Percentiles rank a stretch among this genome's conserved stretches.
Conservation (phyloP, 176 grass and related monocot species). For the Puya raimondii region DNA sequence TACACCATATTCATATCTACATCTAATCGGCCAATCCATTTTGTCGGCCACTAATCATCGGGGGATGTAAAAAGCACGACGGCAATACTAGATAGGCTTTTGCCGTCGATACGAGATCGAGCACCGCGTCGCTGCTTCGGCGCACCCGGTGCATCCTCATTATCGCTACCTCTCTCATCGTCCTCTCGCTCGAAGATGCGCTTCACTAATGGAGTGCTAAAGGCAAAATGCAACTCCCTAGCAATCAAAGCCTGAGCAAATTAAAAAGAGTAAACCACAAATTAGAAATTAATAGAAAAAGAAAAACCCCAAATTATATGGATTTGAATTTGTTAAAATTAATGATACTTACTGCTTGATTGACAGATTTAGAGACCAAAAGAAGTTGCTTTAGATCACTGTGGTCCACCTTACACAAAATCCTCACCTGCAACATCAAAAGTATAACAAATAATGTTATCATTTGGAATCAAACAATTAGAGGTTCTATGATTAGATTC, state of each 20-base stretch:
- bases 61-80: conserved; percentile 38
- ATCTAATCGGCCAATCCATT: not conserved
- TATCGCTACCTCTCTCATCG: not conserved
- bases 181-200: not conserved
- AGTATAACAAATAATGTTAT: not conserved
- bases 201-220: conserved; percentile 44
- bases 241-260: conserved; percentile 50
- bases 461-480: not conserved
- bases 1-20: conserved; percentile 38
- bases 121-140: conserved; percentile 59
- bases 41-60: conserved; percentile 14
- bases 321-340: not conserved
- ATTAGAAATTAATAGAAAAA: not conserved
- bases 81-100: conserved; percentile 40
- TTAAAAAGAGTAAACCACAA: conserved; percentile 1
- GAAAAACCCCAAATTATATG: not conserved
- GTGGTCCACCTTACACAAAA: conserved; percentile 60
- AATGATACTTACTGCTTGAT: conserved; percentile 43
- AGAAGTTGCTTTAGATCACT: conserved; percentile 70
- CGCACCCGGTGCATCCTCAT: conserved; percentile 34
- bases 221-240: conserved; percentile 60
- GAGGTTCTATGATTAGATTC: not conserved
- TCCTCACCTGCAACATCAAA: conserved; percentile 33
- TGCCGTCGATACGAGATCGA: conserved; percentile 25
- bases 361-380: conserved; percentile 68